phyloP scores from a whole-genome alignment of 352 stramenopile genomes.

The Globisporangium apiculatum region DNA sequence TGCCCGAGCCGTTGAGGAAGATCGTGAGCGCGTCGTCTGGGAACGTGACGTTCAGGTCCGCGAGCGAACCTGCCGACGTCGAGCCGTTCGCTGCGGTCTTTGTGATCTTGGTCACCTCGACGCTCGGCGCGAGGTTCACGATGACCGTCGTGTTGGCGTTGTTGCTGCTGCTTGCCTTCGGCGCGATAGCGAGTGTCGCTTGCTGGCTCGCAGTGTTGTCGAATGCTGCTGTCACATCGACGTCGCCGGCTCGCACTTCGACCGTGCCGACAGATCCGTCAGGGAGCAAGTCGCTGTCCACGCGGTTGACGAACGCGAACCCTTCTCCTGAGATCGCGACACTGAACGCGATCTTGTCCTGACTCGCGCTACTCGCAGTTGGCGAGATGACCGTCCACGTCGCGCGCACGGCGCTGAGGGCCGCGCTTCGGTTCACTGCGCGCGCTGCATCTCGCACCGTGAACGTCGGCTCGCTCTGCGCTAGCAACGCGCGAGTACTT shows the following conservation, averaged over 20 bases:
- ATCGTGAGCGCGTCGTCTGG: neutral
- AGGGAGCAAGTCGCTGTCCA: slow-evolving; percentile 7
- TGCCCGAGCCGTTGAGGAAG: slow-evolving; percentile 4
- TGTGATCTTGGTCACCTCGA: neutral
- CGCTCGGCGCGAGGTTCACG: neutral
- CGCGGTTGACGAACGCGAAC: neutral
- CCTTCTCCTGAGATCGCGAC: neutral
- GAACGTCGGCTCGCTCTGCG: neutral
- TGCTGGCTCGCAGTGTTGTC: neutral
- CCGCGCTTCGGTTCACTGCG: neutral
- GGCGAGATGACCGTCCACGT: neutral
- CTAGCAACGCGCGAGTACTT: neutral
- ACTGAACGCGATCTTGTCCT: neutral
- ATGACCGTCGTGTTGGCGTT: neutral
- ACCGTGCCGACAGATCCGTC: slow-evolving; percentile 1
- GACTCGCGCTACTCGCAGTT: neutral
- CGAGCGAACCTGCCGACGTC: neutral
- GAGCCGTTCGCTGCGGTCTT: neutral
- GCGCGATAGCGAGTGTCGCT: neutral
- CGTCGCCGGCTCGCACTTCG: neutral
- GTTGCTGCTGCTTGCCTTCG: neutral
- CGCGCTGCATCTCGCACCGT: neutral
- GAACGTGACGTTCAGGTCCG: neutral
- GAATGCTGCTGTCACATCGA: neutral
- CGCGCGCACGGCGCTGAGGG: neutral